These are phyloP conservation scores for Corchorus olitorius DNA, from an alignment of 345 rosid species.

Conservation along the genomic window DNA sequence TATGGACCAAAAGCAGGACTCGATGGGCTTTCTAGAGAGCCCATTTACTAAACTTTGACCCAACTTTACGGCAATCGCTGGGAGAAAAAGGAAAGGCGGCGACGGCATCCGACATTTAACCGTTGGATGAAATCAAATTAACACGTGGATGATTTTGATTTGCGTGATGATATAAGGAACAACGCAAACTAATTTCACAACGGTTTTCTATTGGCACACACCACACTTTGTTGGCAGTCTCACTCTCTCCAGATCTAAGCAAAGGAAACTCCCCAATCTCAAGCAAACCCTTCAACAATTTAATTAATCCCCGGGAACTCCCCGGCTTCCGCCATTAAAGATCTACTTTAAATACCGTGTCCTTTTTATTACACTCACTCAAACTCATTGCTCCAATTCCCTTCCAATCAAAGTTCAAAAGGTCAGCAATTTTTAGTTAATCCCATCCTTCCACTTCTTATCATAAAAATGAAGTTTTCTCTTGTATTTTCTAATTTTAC, in stretches of 20 bases:
- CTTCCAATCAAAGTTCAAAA: conserved; percentile 5
- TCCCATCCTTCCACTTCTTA: not conserved
- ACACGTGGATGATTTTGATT: conserved; percentile 2
- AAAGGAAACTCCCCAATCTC: not conserved
- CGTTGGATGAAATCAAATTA: not conserved
- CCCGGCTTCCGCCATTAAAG: conserved; percentile 19
- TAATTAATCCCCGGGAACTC: conserved; percentile 2
- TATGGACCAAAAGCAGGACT: too few relatives aligned
- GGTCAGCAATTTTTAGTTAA: not conserved
- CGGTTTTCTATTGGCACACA: not conserved
- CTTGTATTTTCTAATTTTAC: not conserved
- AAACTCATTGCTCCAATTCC: not conserved
- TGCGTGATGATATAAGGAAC: not conserved
- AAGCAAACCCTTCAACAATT: not conserved
- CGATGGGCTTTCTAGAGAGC: too few relatives aligned
- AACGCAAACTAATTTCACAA: not conserved
- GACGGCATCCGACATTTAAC: not conserved
- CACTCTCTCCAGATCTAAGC: not conserved
- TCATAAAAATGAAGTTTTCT: not conserved
- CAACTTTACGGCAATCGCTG: too few relatives aligned
- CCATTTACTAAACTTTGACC: too few relatives aligned
- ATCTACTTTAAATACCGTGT: not conserved
- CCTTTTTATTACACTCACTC: not conserved
- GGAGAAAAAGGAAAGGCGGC: not conserved
- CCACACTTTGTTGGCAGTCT: not conserved